Base-by-base conservation (phyloP, 306 rosid genomes). In the Comarum palustre region DNA sequence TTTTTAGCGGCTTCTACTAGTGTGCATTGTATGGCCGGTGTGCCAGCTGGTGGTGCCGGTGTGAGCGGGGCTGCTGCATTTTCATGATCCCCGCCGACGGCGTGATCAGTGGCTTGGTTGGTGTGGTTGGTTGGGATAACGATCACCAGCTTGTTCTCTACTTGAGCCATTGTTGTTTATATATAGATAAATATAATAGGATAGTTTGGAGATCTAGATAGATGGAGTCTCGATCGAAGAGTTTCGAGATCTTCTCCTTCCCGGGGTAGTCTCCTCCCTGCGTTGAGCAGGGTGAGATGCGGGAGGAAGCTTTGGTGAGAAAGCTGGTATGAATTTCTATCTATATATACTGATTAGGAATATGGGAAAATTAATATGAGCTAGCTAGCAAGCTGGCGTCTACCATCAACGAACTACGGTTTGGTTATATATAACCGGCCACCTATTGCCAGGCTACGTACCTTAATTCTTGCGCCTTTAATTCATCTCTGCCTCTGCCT, bases 281-380 rank as follows among this genome's bases (percentile, higher is more conserved):
- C 84, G 54, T 47, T 58, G 45, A 43, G 81, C 81, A 81, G 79
- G 81, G 73, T n/a, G 73, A 76, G 84, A 66, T 38, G 58, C 38
- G 50, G 61, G 24, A 73, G 78, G 68, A 24, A 62, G 46, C 63
- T 55, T 19, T 72, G 46, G 57, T 19, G 1, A 36, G 39, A 74
- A 48, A 51, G 25, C 55, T 65, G 54, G 64, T 54, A 73, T 22
- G 1, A 68, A 58, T 29, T 22, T 41, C 16, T 51, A 36, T 10
- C n/a, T n/a, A n/a, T n/a, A 13, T 72, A 68, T 81, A 67, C 13
- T 52, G 63, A 25, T 27, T 5, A 22, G 60, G 60, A 16, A 14
- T 58, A 32, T 54, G 6, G n/a, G 38, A 15, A 9, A 31, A 2
- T 47, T n/a, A n/a, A n/a, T n/a, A 50, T 69, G 46, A 48, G 47